These are phyloP conservation scores for Gaillardinia entomophila DNA, from an alignment of 805 yeast species.

Conservation along the genomic window DNA sequence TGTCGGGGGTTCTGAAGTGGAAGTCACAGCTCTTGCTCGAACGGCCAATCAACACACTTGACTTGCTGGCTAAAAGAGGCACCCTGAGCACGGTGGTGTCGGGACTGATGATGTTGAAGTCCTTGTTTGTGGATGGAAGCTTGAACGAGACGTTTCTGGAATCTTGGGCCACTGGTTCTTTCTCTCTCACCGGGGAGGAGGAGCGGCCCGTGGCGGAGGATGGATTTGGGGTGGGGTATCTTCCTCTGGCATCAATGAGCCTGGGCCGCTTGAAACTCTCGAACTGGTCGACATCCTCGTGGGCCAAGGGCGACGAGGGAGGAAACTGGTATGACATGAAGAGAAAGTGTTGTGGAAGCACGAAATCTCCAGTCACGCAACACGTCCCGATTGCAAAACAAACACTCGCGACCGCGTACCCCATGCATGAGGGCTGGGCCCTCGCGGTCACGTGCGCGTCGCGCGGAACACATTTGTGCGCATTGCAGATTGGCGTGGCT, in stretches of 20 bases:
- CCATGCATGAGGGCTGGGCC: too few relatives aligned
- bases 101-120: conserved; percentile 32
- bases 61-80: conserved; percentile 35
- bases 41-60: conserved; percentile 53
- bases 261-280: neutral
- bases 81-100: conserved; percentile 26
- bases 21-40: conserved; percentile 57
- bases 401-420: too few relatives aligned
- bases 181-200: conserved; percentile 30
- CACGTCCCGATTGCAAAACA: too few relatives aligned
- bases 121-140: conserved; percentile 16
- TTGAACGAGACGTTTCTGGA: neutral
- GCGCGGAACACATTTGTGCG: too few relatives aligned
- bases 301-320: conserved; percentile 47
- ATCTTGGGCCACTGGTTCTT: neutral
- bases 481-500: too few relatives aligned
- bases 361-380: too few relatives aligned
- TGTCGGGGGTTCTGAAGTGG: conserved; percentile 42
- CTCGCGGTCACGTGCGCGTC: too few relatives aligned
- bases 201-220: conserved; percentile 43
- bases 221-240: conserved; percentile 70
- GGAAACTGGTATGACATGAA: conserved; percentile 35
- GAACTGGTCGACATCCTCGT: conserved; percentile 16
- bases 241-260: conserved; percentile 6
- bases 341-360: too few relatives aligned